These are phyloP conservation scores for Begonia loranthoides DNA, from an alignment of 306 rosid genomes.

Conservation along the genomic window DNA sequence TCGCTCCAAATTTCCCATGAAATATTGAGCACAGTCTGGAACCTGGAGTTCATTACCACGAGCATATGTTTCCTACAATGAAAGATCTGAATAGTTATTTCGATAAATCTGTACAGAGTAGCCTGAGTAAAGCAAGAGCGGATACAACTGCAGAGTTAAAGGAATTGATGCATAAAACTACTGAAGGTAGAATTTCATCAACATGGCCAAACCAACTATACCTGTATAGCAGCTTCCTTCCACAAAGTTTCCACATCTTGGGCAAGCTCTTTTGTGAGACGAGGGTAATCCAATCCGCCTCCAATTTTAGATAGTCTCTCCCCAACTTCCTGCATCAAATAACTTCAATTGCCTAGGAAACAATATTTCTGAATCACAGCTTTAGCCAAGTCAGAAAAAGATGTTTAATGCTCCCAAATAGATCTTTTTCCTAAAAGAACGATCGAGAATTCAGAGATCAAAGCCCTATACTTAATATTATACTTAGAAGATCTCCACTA, in stretches of 20 bases:
- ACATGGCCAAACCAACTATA: slow-evolving; percentile 9
- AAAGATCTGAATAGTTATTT: no score
- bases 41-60: slow-evolving; percentile 94
- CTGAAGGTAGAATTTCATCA: slow-evolving; percentile 8
- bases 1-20: slow-evolving; percentile 89
- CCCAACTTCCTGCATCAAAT: slow-evolving; percentile 52
- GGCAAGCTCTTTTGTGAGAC: slow-evolving; percentile 67
- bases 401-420: no score
- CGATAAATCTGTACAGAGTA: neutral
- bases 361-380: no score
- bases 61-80: slow-evolving; percentile 69
- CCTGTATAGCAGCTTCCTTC: slow-evolving; percentile 93
- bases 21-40: slow-evolving; percentile 90
- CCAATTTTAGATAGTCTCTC: slow-evolving; percentile 80
- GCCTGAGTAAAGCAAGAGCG: neutral
- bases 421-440: no score
- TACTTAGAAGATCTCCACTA: neutral
- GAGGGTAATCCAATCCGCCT: slow-evolving; percentile 71
- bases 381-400: no score
- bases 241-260: slow-evolving; percentile 76
- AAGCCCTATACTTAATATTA: no score
- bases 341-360: neutral
- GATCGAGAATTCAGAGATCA: no score
- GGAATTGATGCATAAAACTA: slow-evolving; percentile 4
- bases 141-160: neutral